phyloP scores from a whole-genome alignment of 805 yeast species.

The Barnettozyma sucrosica region DNA sequence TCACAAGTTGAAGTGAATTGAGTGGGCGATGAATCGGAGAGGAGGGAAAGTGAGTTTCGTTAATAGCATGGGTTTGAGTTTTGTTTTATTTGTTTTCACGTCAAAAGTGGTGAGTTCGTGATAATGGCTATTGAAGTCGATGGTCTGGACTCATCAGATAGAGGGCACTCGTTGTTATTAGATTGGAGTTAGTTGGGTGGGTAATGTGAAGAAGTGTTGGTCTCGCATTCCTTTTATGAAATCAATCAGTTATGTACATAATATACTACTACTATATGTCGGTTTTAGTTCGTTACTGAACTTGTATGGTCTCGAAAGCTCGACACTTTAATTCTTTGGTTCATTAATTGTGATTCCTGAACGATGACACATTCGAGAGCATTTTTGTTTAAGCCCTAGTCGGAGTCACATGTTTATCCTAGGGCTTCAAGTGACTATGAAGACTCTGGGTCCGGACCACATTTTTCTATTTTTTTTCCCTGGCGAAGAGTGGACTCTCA shows the following conservation, averaged over 20 bases:
- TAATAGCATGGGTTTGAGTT: conserved; percentile 2
- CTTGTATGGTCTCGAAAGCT: background rate
- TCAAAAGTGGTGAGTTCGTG: background rate
- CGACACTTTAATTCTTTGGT: too few relatives aligned
- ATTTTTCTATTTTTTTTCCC: background rate
- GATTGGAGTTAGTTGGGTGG: background rate
- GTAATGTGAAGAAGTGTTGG: conserved; percentile 1
- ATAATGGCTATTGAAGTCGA: background rate
- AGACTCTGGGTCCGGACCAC: background rate
- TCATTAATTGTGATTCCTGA: too few relatives aligned
- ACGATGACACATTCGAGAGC: background rate
- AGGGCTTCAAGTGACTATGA: background rate
- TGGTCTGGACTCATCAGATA: background rate
- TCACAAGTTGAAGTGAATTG: conserved; percentile 65
- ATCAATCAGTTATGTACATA: conserved; percentile 12
- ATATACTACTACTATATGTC: conserved; percentile 4
- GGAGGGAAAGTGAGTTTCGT: background rate
- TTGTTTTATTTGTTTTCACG: conserved; percentile 2
- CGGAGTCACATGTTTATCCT: background rate
- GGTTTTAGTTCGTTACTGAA: background rate
- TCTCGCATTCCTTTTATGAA: conserved; percentile 5
- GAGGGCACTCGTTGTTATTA: background rate
- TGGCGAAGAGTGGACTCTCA: background rate
- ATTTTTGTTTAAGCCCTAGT: background rate
- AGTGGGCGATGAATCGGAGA: background rate